Evolutionary conservation across 805 yeast genomes (phyloP).

Genomic region (Phaffomyces antillensis): DNA sequence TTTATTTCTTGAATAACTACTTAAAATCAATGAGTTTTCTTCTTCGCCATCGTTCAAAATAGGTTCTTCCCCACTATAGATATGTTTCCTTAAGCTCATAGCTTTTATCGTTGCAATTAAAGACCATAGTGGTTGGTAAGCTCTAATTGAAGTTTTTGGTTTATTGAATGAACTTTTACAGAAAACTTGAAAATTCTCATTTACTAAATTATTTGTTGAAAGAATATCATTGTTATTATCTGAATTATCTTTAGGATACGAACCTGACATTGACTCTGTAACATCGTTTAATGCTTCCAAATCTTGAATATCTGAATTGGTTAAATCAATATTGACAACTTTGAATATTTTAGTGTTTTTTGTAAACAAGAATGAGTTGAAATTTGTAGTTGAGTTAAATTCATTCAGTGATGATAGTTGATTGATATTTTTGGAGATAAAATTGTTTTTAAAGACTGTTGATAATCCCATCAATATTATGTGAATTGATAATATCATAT

Average conservation of each 20-base stretch:
- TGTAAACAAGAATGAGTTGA: slow-evolving; percentile 8
- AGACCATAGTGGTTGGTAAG: slow-evolving; percentile 47
- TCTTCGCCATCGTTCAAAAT: slow-evolving; percentile 6
- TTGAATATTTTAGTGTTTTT: slow-evolving; percentile 6
- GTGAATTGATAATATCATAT: slow-evolving; percentile 19
- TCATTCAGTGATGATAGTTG: slow-evolving; percentile 14
- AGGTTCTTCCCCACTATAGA: slow-evolving; percentile 34
- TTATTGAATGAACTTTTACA: slow-evolving; percentile 15
- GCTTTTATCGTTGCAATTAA: slow-evolving; percentile 44
- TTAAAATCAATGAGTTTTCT: slow-evolving; percentile 16
- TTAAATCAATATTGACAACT: slow-evolving; percentile 13
- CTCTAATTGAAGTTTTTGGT: slow-evolving; percentile 12
- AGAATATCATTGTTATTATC: slow-evolving; percentile 7
- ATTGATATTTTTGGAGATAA: slow-evolving; percentile 19
- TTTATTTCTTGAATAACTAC: slow-evolving; percentile 15
- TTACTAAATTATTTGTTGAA: slow-evolving; percentile 18
- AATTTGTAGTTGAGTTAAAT: neutral
- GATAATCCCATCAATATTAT: slow-evolving; percentile 20
- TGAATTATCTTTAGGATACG: neutral
- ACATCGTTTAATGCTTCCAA: neutral
- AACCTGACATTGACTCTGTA: slow-evolving; percentile 4
- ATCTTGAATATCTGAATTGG: slow-evolving; percentile 1
- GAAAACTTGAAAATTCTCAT: slow-evolving; percentile 22
- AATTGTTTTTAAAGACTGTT: slow-evolving; percentile 18
- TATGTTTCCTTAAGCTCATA: slow-evolving; percentile 38